Base-by-base conservation (phyloP, 2,329 filamentous ascomycete species). In the Ophiostoma sp. region DNA sequence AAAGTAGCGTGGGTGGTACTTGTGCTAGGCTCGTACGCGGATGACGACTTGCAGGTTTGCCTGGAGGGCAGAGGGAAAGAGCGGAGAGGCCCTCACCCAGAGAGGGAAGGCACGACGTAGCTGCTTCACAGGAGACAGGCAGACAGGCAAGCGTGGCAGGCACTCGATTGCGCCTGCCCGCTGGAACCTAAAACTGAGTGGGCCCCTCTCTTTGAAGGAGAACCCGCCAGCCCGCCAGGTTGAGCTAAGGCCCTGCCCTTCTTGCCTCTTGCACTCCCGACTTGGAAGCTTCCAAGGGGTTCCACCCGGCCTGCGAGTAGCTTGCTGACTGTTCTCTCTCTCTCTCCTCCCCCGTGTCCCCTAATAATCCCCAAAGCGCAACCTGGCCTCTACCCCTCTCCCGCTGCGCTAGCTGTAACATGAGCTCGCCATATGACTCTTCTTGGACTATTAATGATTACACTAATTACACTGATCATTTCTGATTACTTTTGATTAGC, bases 11-110 rank as follows among this genome's bases (percentile, higher is more conserved):
- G 49, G 14, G 60, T 8, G 16, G 67, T 72, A 72, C 71, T 55
- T 67, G 11, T 8, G 63, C 69, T 70, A 76, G 75, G 75, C 74
- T 73, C 75, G 71, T 74, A 71, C 72, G 67, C 38, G 73, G 74
- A 76, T 76, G 75, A 76, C 75, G 75, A 76, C 71, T 72, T 73
- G 63, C 27, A 38, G 36, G 47, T 67, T 63, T 64, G 60, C 66
- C 66, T 67, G 58, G 45, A 38, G 16, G 27, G 27, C 27, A 38
- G 44, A 41, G 47, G 27, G 64, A 40, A 66, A 42, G 64, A 52
- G 9, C 3, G 4, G 16, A 12, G 63, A 68, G 70, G 72, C 73
- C 64, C n/a, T 18, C 42, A 45, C 49, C 1, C 18, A 58, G 38
- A 52, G 42, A 41, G 55, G 63, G 55, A 60, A 60, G 6, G 55